Evolutionary conservation across 1,284 basidiomycete genomes (phyloP), one percentile per base, ranked within the genome.

Genomic region (Singerocomus rubriflavus): DNA sequence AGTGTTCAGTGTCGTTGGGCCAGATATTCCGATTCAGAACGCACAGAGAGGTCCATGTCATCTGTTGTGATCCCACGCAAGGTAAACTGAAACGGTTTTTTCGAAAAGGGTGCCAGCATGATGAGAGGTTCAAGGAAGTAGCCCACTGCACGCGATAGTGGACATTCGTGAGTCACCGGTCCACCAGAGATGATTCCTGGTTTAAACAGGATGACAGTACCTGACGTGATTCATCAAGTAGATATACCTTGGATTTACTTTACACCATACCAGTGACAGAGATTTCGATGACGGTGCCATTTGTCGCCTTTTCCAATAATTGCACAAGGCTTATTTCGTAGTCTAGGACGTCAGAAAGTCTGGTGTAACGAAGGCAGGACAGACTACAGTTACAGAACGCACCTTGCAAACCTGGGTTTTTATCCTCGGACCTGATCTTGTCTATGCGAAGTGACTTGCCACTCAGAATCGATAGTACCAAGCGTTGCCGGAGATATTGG

Each of bases 231-330:
- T 44, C 31, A 43, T 55, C 40, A 52, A 46, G 32, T 5, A 35
- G 40, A 52, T 50, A 12, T 26, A 32, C 11, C 32, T 53, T 16
- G 35, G 26, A 29, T 25, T 17, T 35, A 36, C 36, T 39, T 35
- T 4, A 12, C 9, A 40, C 42, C 79, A 53, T 55, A 91, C 91
- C 93, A 12, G 97, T 99, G 16, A 96, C 89, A 3, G 92, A 96
- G 50, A 99, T 99, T 68, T 99, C 97, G 55, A 99, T 92, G 26
- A 91, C 74, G 7, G 91, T 93, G 1, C 97, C 97, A 77, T 99
- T 98, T 5, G 95, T 97, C 2, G 92, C 74, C 65, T 93, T 94
- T 68, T 99, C 96, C 26, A 99, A 64, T 12, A 99, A 72, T 21
- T 97, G 77, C 38, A 99, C 68, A 30, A 98, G 80, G 62, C 91